Evolutionary conservation across 2,329 filamentous ascomycete species (phyloP).

Genomic region (Aspergillus alliaceus): DNA sequence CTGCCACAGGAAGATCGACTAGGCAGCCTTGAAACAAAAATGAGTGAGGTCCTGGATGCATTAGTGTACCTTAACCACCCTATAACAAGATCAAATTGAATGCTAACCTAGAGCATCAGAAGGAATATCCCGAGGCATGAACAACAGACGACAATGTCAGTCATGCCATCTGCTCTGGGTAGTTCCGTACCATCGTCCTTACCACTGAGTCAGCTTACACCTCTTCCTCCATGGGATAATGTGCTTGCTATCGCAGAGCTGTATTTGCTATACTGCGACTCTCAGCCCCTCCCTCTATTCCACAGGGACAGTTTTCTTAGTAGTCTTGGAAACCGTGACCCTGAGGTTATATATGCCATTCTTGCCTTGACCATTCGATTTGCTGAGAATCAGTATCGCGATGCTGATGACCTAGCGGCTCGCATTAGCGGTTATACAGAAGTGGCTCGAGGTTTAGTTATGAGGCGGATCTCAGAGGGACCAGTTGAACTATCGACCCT

Average conservation of each 20-base stretch:
- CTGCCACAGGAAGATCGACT: conserved; percentile 32
- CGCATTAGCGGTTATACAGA: conserved; percentile 40
- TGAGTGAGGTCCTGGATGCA: conserved; percentile 36
- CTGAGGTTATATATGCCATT: conserved; percentile 36
- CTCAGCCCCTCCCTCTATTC: conserved; percentile 53
- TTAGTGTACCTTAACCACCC: conserved; percentile 30
- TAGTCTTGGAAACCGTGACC: conserved; percentile 39
- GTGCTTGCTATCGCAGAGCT: conserved; percentile 40
- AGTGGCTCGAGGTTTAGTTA: conserved; percentile 37
- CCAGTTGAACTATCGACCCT: conserved; percentile 45
- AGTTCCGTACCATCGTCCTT: conserved; percentile 7
- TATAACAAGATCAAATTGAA: neutral
- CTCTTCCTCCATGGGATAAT: conserved; percentile 41
- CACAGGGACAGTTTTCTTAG: conserved; percentile 41
- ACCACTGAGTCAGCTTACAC: conserved; percentile 20
- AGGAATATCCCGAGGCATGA: conserved; percentile 17
- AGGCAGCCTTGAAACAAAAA: conserved; percentile 33
- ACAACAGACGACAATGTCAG: conserved; percentile 6
- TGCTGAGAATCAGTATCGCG: conserved; percentile 26
- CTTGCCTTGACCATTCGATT: conserved; percentile 49
- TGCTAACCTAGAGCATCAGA: conserved; percentile 5
- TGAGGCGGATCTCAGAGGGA: conserved; percentile 40
- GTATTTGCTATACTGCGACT: conserved; percentile 52
- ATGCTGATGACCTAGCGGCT: conserved; percentile 20
- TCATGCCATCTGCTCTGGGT: conserved; percentile 7